Base-by-base conservation (phyloP, 192 early-diverging fungal species). In the Gonapodya sp. region DNA sequence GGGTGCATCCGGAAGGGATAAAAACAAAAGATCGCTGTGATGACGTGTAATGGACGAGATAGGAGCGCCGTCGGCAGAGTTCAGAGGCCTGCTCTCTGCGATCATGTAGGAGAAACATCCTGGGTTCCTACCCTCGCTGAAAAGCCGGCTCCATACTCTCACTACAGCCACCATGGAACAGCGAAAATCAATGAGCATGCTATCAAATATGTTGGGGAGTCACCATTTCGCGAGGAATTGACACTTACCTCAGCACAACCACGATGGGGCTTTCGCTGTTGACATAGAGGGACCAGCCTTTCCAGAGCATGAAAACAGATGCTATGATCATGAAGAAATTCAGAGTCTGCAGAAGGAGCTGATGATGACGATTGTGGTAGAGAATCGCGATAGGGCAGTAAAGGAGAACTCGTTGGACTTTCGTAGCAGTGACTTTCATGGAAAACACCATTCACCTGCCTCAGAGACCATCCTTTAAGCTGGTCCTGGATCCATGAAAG, bases 141-240 rank as follows among this genome's bases (percentile, higher is more conserved):
- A 98, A 97, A 33, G 96, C 97, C 34, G 97, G 96, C 83, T 97
- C 95, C 97, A 99, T 99, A 85, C 93, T 94, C 79, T 93, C 97
- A 86, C 94, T 94, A 79, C 0, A 35, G n/a, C n/a, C n/a, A n/a
- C n/a, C n/a, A n/a, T n/a, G n/a, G n/a, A n/a, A n/a, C n/a, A n/a
- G n/a, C n/a, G n/a, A n/a, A n/a, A n/a, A n/a, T n/a, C n/a, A n/a
- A n/a, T n/a, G 79, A 0, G n/a, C n/a, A n/a, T n/a, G n/a, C n/a
- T n/a, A n/a, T n/a, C n/a, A n/a, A n/a, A n/a, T n/a, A n/a, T n/a
- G n/a, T n/a, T n/a, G n/a, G n/a, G n/a, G n/a, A 35, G 1, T 36
- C 0, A 31, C 1, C 24, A 35, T 16, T 32, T 33, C 35, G n/a
- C 35, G 31, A 30, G 18, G 79, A 36, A 1, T 0, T 36, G 1